These are phyloP conservation scores for Erysimum cheiranthoides DNA, from an alignment of 345 rosid genomes.

Conservation along the genomic window DNA sequence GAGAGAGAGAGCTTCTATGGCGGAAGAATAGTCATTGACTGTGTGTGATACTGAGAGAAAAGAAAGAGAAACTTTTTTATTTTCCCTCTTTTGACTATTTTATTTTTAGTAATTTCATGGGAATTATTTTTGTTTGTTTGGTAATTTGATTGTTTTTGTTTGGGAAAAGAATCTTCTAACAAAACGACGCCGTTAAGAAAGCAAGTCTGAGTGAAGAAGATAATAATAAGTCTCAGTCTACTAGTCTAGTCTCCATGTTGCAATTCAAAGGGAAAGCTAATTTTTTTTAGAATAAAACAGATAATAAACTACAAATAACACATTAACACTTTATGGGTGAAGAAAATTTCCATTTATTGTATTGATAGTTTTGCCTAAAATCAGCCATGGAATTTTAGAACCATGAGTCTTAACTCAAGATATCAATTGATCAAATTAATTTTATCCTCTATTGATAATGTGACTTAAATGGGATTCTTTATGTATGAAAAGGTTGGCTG, in stretches of 20 bases:
- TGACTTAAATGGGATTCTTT: not conserved
- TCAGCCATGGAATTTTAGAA: not conserved
- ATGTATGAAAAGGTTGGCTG: not conserved
- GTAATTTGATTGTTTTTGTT: slow-evolving; percentile 20
- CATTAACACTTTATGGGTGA: not conserved
- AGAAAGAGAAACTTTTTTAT: slow-evolving; percentile 14
- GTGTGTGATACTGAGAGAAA: slow-evolving; percentile 10
- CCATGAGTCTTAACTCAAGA: not conserved
- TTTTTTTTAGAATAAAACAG: not conserved
- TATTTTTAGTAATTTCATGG: not conserved
- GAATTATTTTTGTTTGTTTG: slow-evolving; percentile 18
- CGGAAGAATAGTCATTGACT: slow-evolving; percentile 39
- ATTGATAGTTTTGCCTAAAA: not conserved
- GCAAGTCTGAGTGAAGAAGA: not conserved
- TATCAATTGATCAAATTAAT: not conserved
- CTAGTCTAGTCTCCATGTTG: slow-evolving; percentile 23
- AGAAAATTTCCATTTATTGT: not conserved
- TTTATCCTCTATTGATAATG: not conserved
- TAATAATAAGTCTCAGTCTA: too few relatives aligned
- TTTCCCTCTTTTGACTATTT: slow-evolving; percentile 5
- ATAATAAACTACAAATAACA: not conserved
- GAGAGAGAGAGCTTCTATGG: slow-evolving; percentile 33
- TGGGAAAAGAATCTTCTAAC: slow-evolving; percentile 25
- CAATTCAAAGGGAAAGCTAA: slow-evolving; percentile 16
- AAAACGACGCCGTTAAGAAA: slow-evolving; percentile 29